phyloP scores from a whole-genome alignment of 768 basidiomycete genomes.

The Pluteus cervinus region DNA sequence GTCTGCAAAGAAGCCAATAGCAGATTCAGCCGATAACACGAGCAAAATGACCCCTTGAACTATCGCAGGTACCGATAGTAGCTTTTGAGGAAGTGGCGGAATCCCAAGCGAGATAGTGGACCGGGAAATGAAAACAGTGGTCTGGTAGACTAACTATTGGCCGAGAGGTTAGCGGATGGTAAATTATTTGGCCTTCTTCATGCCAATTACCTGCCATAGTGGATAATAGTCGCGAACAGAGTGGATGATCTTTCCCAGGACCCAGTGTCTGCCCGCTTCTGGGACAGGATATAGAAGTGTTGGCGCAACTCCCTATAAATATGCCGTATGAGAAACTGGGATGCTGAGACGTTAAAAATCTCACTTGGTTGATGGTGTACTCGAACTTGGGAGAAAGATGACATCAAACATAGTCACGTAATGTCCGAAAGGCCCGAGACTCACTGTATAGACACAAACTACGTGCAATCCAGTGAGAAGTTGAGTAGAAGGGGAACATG shows the following conservation, averaged over 20 bases:
- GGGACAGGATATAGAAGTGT: slow-evolving; percentile 88
- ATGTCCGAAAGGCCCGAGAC: slow-evolving; percentile 14
- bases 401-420: slow-evolving; percentile 4
- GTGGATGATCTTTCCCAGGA: slow-evolving; percentile 76
- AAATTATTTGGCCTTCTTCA: no score
- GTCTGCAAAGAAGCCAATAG: slow-evolving; percentile 56
- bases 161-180: slow-evolving; percentile 10
- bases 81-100: slow-evolving; percentile 62
- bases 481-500: slow-evolving; percentile 1
- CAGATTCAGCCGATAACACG: slow-evolving; percentile 59
- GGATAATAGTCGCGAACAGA: slow-evolving; percentile 91
- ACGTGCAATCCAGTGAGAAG: background rate
- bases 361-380: slow-evolving; percentile 85
- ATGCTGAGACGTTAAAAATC: background rate
- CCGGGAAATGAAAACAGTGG: slow-evolving; percentile 89
- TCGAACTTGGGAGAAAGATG: slow-evolving; percentile 55
- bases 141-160: slow-evolving; percentile 75
- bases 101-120: slow-evolving; percentile 85
- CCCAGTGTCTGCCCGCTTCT: slow-evolving; percentile 43
- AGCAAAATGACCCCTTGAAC: slow-evolving; percentile 65
- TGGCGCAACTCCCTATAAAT: slow-evolving; percentile 75
- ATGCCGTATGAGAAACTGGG: background rate
- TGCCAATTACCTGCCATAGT: slow-evolving; percentile 91
- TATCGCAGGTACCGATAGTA: slow-evolving; percentile 73
- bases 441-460: slow-evolving; percentile 42